Evolutionary conservation across 148 eudicot species (phyloP).

Genomic region (Bassia scoparia): DNA sequence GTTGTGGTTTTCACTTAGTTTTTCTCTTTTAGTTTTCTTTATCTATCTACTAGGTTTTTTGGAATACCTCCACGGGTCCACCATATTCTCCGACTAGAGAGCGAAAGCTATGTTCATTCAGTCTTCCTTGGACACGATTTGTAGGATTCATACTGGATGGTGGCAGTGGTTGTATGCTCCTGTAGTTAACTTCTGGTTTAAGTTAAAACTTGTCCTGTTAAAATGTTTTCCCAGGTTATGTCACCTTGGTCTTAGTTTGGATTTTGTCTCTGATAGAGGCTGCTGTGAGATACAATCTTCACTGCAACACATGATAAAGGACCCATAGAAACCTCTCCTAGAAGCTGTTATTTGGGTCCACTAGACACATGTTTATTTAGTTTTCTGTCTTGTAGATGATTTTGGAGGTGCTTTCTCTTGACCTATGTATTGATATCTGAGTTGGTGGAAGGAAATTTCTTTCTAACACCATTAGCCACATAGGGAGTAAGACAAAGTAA

Average conservation of each 20-base stretch:
- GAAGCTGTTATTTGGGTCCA: background rate
- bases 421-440: background rate
- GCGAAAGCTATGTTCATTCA: background rate
- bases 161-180: background rate
- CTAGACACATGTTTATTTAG: background rate
- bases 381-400: background rate
- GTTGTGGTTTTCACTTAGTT: too few species aligned
- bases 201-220: background rate
- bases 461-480: background rate
- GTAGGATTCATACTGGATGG: background rate
- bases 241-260: background rate
- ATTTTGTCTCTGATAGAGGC: background rate
- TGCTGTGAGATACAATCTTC: too few species aligned
- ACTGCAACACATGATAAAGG: slow-evolving; percentile 1
- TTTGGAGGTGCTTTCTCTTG: background rate
- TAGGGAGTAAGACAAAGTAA: background rate
- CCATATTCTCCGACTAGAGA: too few species aligned
- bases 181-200: background rate
- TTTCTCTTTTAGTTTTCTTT: too few species aligned
- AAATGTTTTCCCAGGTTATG: background rate
- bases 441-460: background rate
- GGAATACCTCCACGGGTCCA: too few species aligned
- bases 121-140: background rate
- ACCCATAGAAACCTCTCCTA: background rate
- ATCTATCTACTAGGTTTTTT: too few species aligned